A percentile compares a stretch with the other conserved stretches of the same genome.
phyloP scores from a whole-genome alignment of 371 early-diverging fungal species.

The Mortierella sp. region DNA sequence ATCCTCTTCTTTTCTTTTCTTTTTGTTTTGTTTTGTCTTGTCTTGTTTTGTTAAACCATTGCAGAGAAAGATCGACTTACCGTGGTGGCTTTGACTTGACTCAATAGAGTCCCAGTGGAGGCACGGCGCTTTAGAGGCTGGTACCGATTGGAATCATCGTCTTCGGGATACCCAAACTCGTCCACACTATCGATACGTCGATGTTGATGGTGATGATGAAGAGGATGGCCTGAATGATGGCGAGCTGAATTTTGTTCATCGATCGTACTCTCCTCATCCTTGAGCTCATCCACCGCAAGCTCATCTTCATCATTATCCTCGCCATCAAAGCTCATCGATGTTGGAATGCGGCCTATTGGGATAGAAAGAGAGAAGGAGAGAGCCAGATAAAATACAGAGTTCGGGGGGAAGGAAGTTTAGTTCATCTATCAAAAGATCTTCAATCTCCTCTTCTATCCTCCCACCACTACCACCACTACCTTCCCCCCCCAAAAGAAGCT shows the following conservation, averaged over 20 bases:
- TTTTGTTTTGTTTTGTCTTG: no score
- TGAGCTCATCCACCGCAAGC: conserved; percentile 23
- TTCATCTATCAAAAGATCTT: background rate
- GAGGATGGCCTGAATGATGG: conserved; percentile 8
- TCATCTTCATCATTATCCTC: conserved; percentile 32
- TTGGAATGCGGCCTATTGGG: conserved; percentile 26
- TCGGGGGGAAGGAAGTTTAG: no score
- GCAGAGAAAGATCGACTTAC: conserved; percentile 7
- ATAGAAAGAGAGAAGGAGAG: background rate
- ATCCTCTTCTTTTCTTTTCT: no score
- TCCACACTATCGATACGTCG: conserved; percentile 17
- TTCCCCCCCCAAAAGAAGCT: no score
- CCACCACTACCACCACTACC: no score
- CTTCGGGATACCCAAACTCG: conserved; percentile 28
- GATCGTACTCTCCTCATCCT: conserved; percentile 17
- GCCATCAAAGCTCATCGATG: conserved; percentile 24
- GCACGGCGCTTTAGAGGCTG: conserved; percentile 47
- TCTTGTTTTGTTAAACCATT: no score
- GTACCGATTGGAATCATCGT: conserved; percentile 37
- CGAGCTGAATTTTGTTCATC: no score
- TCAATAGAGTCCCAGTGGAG: conserved; percentile 40
- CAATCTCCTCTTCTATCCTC: no score
- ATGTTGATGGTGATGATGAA: no score
- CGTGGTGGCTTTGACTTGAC: conserved; percentile 27
- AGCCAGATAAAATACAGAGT: background rate